phyloP scores from a whole-genome alignment of 352 stramenopile species.

The Globisporangium okanoganense region DNA sequence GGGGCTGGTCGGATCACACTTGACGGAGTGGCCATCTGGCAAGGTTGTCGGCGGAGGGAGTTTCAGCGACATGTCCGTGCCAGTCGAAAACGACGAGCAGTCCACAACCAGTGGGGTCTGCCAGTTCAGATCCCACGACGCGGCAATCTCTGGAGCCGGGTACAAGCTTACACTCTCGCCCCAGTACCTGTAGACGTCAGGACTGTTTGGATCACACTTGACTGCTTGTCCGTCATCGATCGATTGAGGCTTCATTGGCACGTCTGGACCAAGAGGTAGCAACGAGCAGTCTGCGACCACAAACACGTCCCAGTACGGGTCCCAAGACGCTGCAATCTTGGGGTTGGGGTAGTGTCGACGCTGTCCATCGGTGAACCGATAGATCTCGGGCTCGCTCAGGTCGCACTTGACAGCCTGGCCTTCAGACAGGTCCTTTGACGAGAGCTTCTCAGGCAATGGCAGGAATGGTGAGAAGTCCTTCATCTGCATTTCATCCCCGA shows the following conservation, averaged over 20 bases:
- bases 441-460: constrained; percentile 2
- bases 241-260: constrained; percentile 13
- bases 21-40: constrained; percentile 22
- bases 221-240: constrained; percentile 19
- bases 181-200: constrained; percentile 12
- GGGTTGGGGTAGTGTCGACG: constrained; percentile 14
- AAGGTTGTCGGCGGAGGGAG: constrained; percentile 16
- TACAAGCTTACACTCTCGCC: constrained; percentile 14
- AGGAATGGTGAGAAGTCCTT: background rate
- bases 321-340: constrained; percentile 20
- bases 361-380: constrained; percentile 13
- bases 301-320: constrained; percentile 13
- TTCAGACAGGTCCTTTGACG: constrained; percentile 11
- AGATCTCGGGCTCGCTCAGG: constrained; percentile 7
- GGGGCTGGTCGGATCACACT: constrained; percentile 13
- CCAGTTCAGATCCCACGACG: constrained; percentile 23
- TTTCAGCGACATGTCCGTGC: constrained; percentile 19
- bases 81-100: constrained; percentile 14
- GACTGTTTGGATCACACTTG: constrained; percentile 2
- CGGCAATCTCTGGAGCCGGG: constrained; percentile 11
- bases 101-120: constrained; percentile 12
- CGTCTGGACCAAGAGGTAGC: constrained; percentile 11
- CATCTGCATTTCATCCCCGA: constrained; percentile 15
- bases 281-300: constrained; percentile 15
- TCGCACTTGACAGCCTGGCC: constrained; percentile 25